Percentiles rank a stretch among this genome's conserved stretches.
These are phyloP conservation scores for Pyrus hybrid DNA, from an alignment of 331 rosid genomes.

Conservation along the genomic window DNA sequence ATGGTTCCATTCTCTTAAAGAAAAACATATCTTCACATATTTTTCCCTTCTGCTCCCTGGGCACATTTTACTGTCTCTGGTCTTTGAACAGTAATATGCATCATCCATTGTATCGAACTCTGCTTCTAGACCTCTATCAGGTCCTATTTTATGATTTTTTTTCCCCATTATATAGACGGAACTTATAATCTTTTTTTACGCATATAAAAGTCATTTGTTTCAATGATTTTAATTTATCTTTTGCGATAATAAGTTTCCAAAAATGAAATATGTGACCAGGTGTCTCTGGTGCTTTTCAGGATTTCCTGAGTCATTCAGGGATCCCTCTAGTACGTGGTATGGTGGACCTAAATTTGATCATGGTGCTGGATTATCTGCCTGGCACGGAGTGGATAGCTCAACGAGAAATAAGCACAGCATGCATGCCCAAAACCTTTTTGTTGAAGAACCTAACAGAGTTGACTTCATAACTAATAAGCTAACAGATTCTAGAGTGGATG, in stretches of 20 bases:
- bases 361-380: constrained; percentile 31
- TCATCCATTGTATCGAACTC: background rate
- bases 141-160: background rate
- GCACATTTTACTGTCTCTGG: background rate
- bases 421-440: constrained; percentile 20
- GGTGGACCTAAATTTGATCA: constrained; percentile 22
- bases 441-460: constrained; percentile 22
- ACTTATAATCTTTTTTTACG: background rate
- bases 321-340: constrained; percentile 21
- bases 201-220: background rate
- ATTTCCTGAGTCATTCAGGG: constrained; percentile 26
- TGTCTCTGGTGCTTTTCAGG: constrained; percentile 28
- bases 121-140: background rate
- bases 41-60: background rate
- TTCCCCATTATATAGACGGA: background rate
- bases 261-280: constrained; percentile 13
- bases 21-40: background rate
- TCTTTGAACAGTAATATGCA: background rate
- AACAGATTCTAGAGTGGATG: constrained; percentile 25
- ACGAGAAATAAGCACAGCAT: constrained; percentile 10
- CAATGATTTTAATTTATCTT: background rate
- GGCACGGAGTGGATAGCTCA: constrained; percentile 27
- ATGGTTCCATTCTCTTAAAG: background rate
- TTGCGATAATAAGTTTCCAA: background rate
- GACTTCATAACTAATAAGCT: constrained; percentile 26